Base-by-base conservation (phyloP, 2,329 filamentous ascomycete species). In the Ascomycota sp. region DNA sequence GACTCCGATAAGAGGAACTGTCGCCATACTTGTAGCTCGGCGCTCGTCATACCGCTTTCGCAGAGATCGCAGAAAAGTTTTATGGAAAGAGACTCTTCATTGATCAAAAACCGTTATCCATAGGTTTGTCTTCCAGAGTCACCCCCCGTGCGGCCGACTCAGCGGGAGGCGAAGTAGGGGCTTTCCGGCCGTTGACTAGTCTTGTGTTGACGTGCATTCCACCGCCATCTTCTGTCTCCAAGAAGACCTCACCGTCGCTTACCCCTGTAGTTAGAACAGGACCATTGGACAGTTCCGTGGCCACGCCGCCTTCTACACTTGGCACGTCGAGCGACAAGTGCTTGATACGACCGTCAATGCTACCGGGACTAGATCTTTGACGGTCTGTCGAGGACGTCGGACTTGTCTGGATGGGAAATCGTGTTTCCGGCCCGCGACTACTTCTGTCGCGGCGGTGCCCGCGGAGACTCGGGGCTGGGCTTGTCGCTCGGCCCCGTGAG, bases 311-410 rank as follows among this genome's bases (percentile, higher is more conserved):
- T 5, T 65, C 61, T 35, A 57, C 65, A 28, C 68, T 67, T 3
- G 85, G 85, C 3, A 94, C 83, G 42, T 92, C 82, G 2, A 94
- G 65, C 44, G 80, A 89, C 28, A 72, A 58, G 38, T 75, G 61
- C 50, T 71, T 72, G 34, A 59, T 44, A 29, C 38, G 38, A 20
- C 55, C 45, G 31, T 52, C 56, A 12, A 68, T 52, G 25, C 64
- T 61, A 30, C 59, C 59, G 31, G 69, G 42, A 44, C 58, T 62
- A 39, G 46, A 46, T 13, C 63, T 59, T 50, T 64, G 59, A 30
- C 60, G 55, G 43, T 61, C 68, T 33, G 55, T 59, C 33, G 61
- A 15, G n/a, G 29, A 56, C 28, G 59, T 71, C 36, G 67, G 73
- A 38, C 68, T 70, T 5, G 78, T 72, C 39, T 72, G 65, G 39